phyloP scores from a whole-genome alignment of 2,329 filamentous ascomycete genomes.

The Uncinocarpus reesii region DNA sequence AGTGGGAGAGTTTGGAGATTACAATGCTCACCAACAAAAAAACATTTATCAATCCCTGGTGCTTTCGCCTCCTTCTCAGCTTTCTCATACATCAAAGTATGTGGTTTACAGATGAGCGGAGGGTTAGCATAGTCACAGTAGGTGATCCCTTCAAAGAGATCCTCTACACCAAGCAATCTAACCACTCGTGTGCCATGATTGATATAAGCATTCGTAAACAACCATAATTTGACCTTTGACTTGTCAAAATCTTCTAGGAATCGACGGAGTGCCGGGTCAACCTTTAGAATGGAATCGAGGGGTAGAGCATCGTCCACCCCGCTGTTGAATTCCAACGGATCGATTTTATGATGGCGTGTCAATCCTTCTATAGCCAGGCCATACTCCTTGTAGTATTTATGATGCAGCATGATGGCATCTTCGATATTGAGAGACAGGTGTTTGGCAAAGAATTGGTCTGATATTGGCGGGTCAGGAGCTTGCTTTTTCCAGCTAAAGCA shows the following conservation, averaged over 20 bases:
- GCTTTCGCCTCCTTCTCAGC: slow-evolving; percentile 78
- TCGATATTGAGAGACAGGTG: slow-evolving; percentile 64
- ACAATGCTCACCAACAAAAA: slow-evolving; percentile 70
- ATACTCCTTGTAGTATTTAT: slow-evolving; percentile 90
- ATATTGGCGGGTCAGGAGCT: background rate
- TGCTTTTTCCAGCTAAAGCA: background rate
- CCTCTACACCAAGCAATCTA: slow-evolving; percentile 66
- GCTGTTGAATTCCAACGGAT: slow-evolving; percentile 85
- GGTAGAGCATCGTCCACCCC: slow-evolving; percentile 93
- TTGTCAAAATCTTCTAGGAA: slow-evolving; percentile 75
- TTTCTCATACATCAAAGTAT: slow-evolving; percentile 71
- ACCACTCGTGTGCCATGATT: slow-evolving; percentile 79
- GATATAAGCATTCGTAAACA: slow-evolving; percentile 92
- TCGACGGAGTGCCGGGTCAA: slow-evolving; percentile 61
- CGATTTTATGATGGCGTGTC: slow-evolving; percentile 86
- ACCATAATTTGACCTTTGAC: slow-evolving; percentile 76
- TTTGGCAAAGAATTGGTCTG: slow-evolving; percentile 50
- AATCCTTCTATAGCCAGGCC: slow-evolving; percentile 95
- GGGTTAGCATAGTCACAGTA: slow-evolving; percentile 76
- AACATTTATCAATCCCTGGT: slow-evolving; percentile 60
- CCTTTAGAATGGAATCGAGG: slow-evolving; percentile 71
- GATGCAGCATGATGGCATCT: slow-evolving; percentile 77
- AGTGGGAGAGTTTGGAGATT: background rate
- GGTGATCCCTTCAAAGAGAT: slow-evolving; percentile 88
- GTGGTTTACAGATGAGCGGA: slow-evolving; percentile 78